Base-by-base conservation (phyloP, 805 yeast species). In the Nakazawaea molendinolei region DNA sequence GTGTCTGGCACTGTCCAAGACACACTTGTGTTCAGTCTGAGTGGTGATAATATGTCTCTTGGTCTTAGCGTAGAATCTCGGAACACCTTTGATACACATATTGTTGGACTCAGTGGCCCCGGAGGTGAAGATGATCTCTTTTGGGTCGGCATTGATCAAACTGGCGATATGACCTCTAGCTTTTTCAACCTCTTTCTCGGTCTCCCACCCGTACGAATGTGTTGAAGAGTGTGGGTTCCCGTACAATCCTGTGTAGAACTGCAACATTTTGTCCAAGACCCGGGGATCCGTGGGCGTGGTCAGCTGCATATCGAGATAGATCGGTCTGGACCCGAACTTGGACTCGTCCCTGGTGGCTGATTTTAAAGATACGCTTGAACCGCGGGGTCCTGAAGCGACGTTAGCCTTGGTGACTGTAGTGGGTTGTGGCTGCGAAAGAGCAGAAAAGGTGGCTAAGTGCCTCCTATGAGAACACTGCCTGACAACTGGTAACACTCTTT, bases 31-130 rank as follows among this genome's bases (percentile, higher is more conserved):
- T 62, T 92, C 99, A 2, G 97, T 92, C 60, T 87, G 95, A 2
- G 95, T 77, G 17, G 99, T 92, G 56, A 92, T 89, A 49, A 92
- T 82, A 60, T 92, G 99, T 53, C 77, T 82, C 66, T 90, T 92
- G 28, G 90, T 81, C 52, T 82, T 84, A 41, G 76, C 74, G 67
- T 90, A 92, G 61, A 92, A 92, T 43, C 96, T 72, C 3, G 96
- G 90, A 12, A 92, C 95, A 54, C 99, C 99, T 62, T 92, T 92
- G 48, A 92, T 63, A 20, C 84, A 89, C 86, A 86, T 85, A 58
- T 94, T 92, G 65, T 92, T 92, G 31, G 92, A 78, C 60, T 92
- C 99, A 4, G 99, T 92, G 40, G 99, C 99, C 40, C 99, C 99
- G 2, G 94, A 81, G 0, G 97, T 92, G 67, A 92, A 89, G 32